These are phyloP conservation scores for Sarocladium strictum DNA, from an alignment of 2,329 filamentous ascomycete species.

Conservation along the genomic window DNA sequence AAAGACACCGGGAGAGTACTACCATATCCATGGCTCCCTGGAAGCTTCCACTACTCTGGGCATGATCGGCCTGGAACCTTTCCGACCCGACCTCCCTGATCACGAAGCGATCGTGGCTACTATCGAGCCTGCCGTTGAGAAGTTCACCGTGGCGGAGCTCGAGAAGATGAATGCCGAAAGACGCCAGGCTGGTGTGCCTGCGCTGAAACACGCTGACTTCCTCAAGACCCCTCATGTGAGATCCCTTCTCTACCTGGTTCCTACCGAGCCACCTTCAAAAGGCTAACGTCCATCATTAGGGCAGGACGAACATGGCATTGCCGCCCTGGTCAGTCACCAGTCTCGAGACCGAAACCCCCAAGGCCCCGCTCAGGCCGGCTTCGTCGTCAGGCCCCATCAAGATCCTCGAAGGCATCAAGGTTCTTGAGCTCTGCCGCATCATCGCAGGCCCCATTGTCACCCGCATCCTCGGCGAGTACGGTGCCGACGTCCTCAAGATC, in stretches of 20 bases:
- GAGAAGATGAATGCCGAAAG: conserved; percentile 50
- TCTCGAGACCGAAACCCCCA: conserved; percentile 44
- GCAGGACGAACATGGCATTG: conserved; percentile 30
- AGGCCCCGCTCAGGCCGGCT: conserved; percentile 29
- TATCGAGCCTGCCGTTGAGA: conserved; percentile 54
- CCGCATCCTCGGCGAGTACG: conserved; percentile 67
- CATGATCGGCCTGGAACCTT: conserved; percentile 63
- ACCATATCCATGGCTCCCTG: conserved; percentile 70
- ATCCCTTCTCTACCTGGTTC: background rate
- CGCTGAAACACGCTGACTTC: conserved; percentile 55
- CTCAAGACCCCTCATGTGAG: conserved; percentile 40
- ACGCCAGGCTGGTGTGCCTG: conserved; percentile 55
- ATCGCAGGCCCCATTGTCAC: conserved; percentile 71
- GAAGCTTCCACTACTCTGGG: conserved; percentile 63
- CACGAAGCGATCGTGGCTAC: conserved; percentile 51
- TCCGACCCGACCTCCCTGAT: conserved; percentile 54
- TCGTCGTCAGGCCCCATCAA: conserved; percentile 15
- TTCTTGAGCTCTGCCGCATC: conserved; percentile 69
- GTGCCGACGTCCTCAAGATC: conserved; percentile 67
- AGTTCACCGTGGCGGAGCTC: conserved; percentile 48
- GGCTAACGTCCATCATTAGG: conserved; percentile 39
- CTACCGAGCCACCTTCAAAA: background rate
- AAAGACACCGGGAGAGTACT: conserved; percentile 59
- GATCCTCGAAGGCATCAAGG: conserved; percentile 56
- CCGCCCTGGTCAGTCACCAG: conserved; percentile 44